Percentiles rank a stretch among this genome's conserved stretches.
phyloP scores from a whole-genome alignment of 495 filamentous ascomycete species.

The Penicillium cosmopolitanum region DNA sequence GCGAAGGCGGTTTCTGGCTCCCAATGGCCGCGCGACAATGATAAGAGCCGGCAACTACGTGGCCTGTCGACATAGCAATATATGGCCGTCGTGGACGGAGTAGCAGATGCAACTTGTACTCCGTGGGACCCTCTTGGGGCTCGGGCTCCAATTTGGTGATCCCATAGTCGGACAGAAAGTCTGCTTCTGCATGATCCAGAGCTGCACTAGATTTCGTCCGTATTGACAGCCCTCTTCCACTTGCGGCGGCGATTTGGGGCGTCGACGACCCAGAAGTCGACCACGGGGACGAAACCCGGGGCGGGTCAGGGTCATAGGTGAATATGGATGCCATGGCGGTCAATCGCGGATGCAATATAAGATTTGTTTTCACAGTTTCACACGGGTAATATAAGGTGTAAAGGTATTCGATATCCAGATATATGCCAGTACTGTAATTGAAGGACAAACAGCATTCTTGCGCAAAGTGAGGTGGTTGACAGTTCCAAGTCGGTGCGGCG shows the following conservation, averaged over 20 bases:
- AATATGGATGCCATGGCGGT: constrained; percentile 88
- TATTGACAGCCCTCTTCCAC: constrained; percentile 27
- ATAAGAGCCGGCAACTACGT: constrained; percentile 61
- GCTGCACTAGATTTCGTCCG: constrained; percentile 31
- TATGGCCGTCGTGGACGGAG: constrained; percentile 77
- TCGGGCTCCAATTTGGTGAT: constrained; percentile 83
- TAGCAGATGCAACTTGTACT: constrained; percentile 96
- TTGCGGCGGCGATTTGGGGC: constrained; percentile 31
- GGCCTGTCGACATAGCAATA: constrained; percentile 62
- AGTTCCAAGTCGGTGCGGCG: background rate
- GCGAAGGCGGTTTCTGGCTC: constrained; percentile 22
- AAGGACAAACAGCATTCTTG: constrained; percentile 20
- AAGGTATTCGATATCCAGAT: constrained; percentile 20
- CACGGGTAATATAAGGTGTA: constrained; percentile 12
- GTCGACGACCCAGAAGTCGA: constrained; percentile 55
- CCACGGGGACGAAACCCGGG: constrained; percentile 90
- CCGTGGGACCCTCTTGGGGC: constrained; percentile 90
- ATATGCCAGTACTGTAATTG: constrained; percentile 3
- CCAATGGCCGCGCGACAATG: constrained; percentile 45
- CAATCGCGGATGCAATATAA: background rate
- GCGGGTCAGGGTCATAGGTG: constrained; percentile 88
- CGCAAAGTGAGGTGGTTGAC: constrained; percentile 5
- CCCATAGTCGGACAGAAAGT: constrained; percentile 66
- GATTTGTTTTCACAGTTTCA: background rate
- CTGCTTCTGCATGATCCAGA: constrained; percentile 43